Base-by-base conservation (phyloP, 2,329 filamentous ascomycete species). In the Aspergillus novofumigatus region DNA sequence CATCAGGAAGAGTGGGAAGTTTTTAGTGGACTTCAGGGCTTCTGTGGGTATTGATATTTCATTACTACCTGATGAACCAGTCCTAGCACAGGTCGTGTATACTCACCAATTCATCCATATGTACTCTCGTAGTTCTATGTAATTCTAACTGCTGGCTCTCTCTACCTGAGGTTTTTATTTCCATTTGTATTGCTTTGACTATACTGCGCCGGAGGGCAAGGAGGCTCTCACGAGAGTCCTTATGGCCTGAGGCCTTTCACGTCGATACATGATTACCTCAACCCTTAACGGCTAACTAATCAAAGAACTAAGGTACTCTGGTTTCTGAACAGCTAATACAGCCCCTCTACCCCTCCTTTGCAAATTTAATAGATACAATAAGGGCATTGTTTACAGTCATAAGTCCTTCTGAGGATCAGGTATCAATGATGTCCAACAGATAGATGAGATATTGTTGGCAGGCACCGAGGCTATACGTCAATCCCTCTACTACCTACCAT, bases 1-100 rank as follows among this genome's bases (percentile, higher is more conserved):
- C 62, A 63, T 59, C 53, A 52, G 49, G 47, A 21, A 50, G 28
- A 47, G 23, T 26, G n/a, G 32, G 35, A 52, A 17, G 35, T 32
- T 52, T 35, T 56, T 57, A 54, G 62, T 65, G 62, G 62, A 57
- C 58, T 62, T 64, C 62, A 65, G 62, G 62, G 64, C 61, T 67
- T 64, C 59, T 65, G 65, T 67, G 65, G 65, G 63, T 62, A 65
- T 65, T 14, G 14, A 5, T 35, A 35, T 35, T 35, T 35, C 5
- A 35, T 35, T 14, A 35, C 32, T 35, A 14, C 11, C 32, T 62
- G 10, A 63, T 62, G 59, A 62, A 57, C 59, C 59, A 54, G 23
- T 38, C 50, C 54, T 56, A 42, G 14, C 14, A 38, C 32, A 38
- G 5, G 32, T 35, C 5, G 32, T 17, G 32, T 17, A 35, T 35